Base-by-base conservation (phyloP, 2,329 filamentous ascomycete species). In the Stenocarpella maydis region DNA sequence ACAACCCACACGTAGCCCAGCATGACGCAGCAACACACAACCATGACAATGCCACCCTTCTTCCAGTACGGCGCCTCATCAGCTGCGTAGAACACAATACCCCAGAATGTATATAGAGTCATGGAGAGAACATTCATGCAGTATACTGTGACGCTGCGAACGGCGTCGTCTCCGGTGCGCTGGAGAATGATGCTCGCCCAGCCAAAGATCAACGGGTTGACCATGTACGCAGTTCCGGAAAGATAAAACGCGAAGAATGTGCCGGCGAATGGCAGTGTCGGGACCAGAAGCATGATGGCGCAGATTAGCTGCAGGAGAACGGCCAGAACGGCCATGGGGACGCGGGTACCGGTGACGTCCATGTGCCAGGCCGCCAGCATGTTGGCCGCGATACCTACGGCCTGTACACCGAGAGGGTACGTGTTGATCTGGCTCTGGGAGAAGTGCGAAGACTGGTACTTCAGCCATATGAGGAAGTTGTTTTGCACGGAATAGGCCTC, bases 61-160 rank as follows among this genome's bases (percentile, higher is more conserved):
- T 34, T 26, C 65, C 82, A 83, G 65, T 83, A 82, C 2, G 81
- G 80, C 0, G 81, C 81, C 67, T 83, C 80, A 4, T 76, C 77
- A 0, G 81, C 81, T 14, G 80, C 75, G 52, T 83, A 84, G 12
- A 84, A 72, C 0, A 77, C 73, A 6, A 84, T 82, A 0, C 82
- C 82, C 82, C 82, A 84, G 55, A 83, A 83, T 0, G 82, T 83
- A 71, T 81, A 84, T 37, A 84, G 69, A 0, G 80, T 74, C 47
- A 77, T 77, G 15, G 78, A 78, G 1, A 77, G 76, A 39, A 79
- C 78, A 24, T 80, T 82, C 81, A 84, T 83, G 0, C 76, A 76
- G 53, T 79, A 80, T 0, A 84, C 71, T 0, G 79, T 80, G 7
- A 84, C 76, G 12, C 78, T 79, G 12, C 82, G 74, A 0, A 77